Conservation (phyloP, 768 basidiomycete species). For the Cystobasidium tubakii region DNA sequence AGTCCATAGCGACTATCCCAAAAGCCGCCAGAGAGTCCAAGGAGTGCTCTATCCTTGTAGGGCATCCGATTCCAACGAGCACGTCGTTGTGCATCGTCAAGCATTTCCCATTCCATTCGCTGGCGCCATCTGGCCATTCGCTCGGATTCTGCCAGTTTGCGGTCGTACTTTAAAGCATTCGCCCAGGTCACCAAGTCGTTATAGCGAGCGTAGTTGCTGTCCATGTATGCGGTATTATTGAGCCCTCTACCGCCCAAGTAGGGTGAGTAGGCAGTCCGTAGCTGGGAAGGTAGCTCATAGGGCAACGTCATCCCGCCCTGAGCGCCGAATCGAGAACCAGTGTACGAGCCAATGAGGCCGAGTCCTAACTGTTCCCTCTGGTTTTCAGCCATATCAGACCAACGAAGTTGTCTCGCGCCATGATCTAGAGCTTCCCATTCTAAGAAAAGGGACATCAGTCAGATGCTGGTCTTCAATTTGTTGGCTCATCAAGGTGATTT, state of each 20-base stretch:
- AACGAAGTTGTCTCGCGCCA: not conserved
- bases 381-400: conserved; percentile 18
- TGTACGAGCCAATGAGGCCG: conserved; percentile 14
- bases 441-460: not conserved
- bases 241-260: conserved; percentile 9
- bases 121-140: conserved; percentile 10
- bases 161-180: conserved; percentile 29
- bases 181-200: conserved; percentile 28
- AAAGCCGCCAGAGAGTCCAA: conserved; percentile 20
- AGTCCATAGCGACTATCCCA: conserved; percentile 17
- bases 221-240: not conserved
- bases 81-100: conserved; percentile 15
- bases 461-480: not conserved
- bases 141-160: conserved; percentile 3
- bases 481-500: not conserved
- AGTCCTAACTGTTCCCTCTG: conserved; percentile 29
- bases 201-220: conserved; percentile 25
- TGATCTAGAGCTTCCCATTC: conserved; percentile 31
- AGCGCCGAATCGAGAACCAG: not conserved
- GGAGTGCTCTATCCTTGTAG: conserved; percentile 7
- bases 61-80: conserved; percentile 15
- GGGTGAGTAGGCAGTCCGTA: conserved; percentile 20
- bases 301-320: conserved; percentile 6
- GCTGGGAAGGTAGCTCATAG: conserved; percentile 22
- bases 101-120: conserved; percentile 13